Conservation (phyloP, 164 flowering plant genomes). For the Kingdonia uniflora region DNA sequence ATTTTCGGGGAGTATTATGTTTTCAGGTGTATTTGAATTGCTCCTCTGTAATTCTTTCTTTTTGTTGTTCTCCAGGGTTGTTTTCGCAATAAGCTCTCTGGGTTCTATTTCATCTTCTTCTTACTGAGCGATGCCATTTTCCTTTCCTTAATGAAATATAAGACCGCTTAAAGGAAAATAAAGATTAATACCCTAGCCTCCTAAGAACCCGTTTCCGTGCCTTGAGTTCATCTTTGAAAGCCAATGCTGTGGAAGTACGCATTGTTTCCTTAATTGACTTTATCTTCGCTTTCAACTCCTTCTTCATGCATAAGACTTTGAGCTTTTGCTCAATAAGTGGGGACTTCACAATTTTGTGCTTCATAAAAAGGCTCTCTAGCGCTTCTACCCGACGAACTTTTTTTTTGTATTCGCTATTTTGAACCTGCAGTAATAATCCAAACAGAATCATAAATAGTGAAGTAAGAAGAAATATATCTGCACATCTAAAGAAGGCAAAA, state of each 20-base stretch:
- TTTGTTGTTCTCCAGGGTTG: too few relatives aligned
- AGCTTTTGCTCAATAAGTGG: conserved; percentile 83
- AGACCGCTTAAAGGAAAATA: too few relatives aligned
- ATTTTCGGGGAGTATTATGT: too few relatives aligned
- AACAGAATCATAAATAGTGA: too few relatives aligned
- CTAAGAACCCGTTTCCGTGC: conserved; percentile 86
- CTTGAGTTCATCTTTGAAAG: conserved; percentile 96
- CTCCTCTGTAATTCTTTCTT: too few relatives aligned
- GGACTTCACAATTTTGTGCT: conserved; percentile 70
- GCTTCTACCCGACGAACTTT: conserved; percentile 75
- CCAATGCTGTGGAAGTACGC: conserved; percentile 70
- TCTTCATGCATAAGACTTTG: conserved; percentile 60
- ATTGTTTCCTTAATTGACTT: conserved; percentile 58
- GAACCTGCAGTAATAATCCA: conserved; percentile 53
- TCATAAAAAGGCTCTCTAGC: conserved; percentile 67
- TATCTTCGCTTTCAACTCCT: conserved; percentile 68
- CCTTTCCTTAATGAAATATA: too few relatives aligned
- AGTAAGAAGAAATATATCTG: too few relatives aligned
- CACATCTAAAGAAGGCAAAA: too few relatives aligned
- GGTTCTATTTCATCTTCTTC: too few relatives aligned
- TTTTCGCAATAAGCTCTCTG: too few relatives aligned
- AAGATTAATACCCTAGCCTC: conserved; percentile 65
- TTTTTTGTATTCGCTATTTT: conserved; percentile 68
- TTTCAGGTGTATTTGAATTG: too few relatives aligned
- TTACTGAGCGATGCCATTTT: too few relatives aligned